Conservation (phyloP, 441 rosid genomes). For the Raphanus hybrid region DNA sequence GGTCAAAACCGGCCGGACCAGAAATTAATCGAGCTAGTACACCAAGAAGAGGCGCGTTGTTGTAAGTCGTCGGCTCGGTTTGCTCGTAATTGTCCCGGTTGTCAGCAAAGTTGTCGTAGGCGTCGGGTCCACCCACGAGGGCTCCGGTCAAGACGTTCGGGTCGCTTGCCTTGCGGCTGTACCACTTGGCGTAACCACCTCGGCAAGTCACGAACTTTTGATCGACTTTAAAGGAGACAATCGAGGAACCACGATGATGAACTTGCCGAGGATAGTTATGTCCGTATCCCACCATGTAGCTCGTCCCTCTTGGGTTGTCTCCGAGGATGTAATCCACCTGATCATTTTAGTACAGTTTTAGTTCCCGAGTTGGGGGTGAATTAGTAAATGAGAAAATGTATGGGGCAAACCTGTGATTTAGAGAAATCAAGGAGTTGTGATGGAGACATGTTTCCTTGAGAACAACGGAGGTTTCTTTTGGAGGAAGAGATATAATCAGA, state of each 20-base stretch:
- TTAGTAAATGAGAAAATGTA: background rate
- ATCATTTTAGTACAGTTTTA: background rate
- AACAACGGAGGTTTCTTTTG: constrained; percentile 30
- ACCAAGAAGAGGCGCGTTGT: constrained; percentile 92
- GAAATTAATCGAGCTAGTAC: constrained; percentile 74
- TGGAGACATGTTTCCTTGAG: constrained; percentile 46
- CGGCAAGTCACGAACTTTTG: constrained; percentile 77
- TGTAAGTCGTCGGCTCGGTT: constrained; percentile 97
- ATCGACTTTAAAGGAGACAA: constrained; percentile 68
- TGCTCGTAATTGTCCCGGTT: constrained; percentile 91
- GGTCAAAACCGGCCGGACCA: constrained; percentile 72
- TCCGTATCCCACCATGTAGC: constrained; percentile 98
- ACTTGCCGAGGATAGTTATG: constrained; percentile 81
- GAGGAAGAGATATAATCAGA: constrained; percentile 42
- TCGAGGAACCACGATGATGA: constrained; percentile 90
- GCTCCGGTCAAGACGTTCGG: constrained; percentile 91
- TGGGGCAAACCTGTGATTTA: constrained; percentile 61
- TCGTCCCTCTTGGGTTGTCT: constrained; percentile 95
- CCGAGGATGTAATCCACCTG: constrained; percentile 93
- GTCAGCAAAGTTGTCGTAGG: constrained; percentile 90
- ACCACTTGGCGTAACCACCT: constrained; percentile 94
- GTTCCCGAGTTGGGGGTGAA: background rate
- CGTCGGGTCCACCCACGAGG: constrained; percentile 95
- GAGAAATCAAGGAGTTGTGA: constrained; percentile 74
- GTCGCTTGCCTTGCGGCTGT: constrained; percentile 64